Conservation (phyloP, 164 flowering plant genomes). For the Nymphaea colorata region DNA sequence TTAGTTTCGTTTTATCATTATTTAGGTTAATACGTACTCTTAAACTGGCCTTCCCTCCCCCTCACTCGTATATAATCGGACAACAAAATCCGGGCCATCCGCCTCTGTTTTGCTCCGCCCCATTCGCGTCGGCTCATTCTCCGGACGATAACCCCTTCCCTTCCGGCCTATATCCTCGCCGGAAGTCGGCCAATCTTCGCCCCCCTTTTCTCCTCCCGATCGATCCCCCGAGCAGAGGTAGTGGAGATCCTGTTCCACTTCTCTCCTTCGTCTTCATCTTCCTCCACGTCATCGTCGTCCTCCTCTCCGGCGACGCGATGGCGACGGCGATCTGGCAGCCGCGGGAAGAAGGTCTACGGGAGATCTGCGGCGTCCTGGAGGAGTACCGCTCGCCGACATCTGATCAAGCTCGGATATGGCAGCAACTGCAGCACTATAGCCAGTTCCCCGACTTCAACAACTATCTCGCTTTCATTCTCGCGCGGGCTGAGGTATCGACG, state of each 20-base stretch:
- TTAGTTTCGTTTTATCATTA: too few species aligned
- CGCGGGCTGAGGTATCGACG: slow-evolving; percentile 61
- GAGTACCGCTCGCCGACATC: slow-evolving; percentile 81
- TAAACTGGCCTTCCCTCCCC: too few species aligned
- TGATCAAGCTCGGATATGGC: slow-evolving; percentile 79
- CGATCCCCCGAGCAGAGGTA: not conserved
- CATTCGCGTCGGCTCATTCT: too few species aligned
- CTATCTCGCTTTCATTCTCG: slow-evolving; percentile 82
- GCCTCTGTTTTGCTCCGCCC: too few species aligned
- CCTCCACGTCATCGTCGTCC: not conserved
- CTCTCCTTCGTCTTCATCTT: not conserved
- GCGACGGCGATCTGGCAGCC: slow-evolving; percentile 56
- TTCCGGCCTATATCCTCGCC: not conserved
- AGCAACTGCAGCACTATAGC: slow-evolving; percentile 81
- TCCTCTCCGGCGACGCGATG: slow-evolving; percentile 2
- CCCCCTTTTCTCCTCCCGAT: not conserved
- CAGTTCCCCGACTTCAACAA: slow-evolving; percentile 97
- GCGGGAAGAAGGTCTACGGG: slow-evolving; percentile 65
- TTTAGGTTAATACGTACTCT: too few species aligned
- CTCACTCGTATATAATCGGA: too few species aligned
- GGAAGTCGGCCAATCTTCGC: not conserved
- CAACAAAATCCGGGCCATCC: too few species aligned
- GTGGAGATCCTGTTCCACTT: not conserved
- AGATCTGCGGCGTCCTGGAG: slow-evolving; percentile 81
- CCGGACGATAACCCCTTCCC: not conserved